Base-by-base conservation (phyloP, 805 yeast genomes). In the Candida anglica region DNA sequence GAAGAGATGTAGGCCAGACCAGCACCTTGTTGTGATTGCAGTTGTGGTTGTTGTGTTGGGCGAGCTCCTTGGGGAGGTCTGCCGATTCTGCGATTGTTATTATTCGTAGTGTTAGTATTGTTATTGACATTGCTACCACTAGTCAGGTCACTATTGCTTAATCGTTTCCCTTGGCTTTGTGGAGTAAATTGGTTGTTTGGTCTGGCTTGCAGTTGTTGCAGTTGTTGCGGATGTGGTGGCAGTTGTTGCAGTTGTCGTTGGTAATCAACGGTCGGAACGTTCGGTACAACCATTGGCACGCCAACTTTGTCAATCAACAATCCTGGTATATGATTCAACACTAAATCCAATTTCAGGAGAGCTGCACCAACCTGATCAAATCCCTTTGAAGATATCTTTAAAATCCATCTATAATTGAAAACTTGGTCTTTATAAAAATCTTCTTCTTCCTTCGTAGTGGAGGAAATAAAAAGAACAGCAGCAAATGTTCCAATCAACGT, bases 401-500 rank as follows among this genome's bases (percentile, higher is more conserved):
- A 57, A 8, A 79, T 73, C 82, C 87, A 79, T 38, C 94, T 67
- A 56, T 85, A 89, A 44, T 81, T 83, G 48, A 76, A 75, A 19
- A 89, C 71, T 42, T 81, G 81, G 41, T 79, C 84, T 46, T 77
- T 72, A 57, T 75, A 86, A 30, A 72, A 65, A 26, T 64, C 65
- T 0, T 82, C 72, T 48, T 87, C 96, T 35, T 79, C 86, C 13
- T 71, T 56, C 0, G 73, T 48, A 6, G 69, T 55, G 1, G 93
- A 65, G 0, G 96, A 83, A 11, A 81, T 80, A 47, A 73, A 85
- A 35, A 89, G 60, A 9, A 89, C 64, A 0, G 94, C 81, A 0
- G 96, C 95, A 68, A 89, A 89, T 0, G 91, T 77, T 2, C 96
- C 96, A 25, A 88, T 86, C 23, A 86, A 59, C 5, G 95, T 78